Evolutionary conservation across 257 asterid genomes (phyloP), one percentile per base, ranked within the genome.

Genomic region (Cruciata laevipes): DNA sequence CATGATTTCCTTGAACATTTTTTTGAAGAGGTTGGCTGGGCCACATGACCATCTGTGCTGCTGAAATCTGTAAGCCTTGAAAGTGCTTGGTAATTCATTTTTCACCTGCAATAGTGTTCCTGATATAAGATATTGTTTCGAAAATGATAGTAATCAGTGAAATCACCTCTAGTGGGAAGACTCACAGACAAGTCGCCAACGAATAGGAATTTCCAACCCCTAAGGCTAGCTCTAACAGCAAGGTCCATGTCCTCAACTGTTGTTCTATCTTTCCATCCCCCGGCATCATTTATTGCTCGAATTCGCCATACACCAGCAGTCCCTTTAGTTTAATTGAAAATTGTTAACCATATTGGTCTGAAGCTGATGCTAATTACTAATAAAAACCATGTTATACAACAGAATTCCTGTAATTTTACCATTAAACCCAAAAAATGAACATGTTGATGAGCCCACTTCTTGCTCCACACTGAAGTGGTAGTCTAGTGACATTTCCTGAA

Each of bases 1-100:
- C 71, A 85, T 71, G 78, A 89, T 89, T 70, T 87, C 95, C 72
- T 73, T 76, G 71, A 83, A 70, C 95, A 88, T 89, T 77, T 91
- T 91, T 55, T 89, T 78, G 65, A 88, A 85, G 67, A 91, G 90
- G 80, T 89, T 91, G 61, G 98, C 98, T 60, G 95, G 96, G 52
- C 96, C 96, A 40, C 94, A 87, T 49, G 95, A 89, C 96, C 98
- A 91, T 63, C 96, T 86, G 65, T 88, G 98, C 69, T 91, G 98
- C 83, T 87, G 98, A 72, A 44, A 89, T 72, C 95, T 81, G 61
- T 86, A 91, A 20, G 96, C 96, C 84, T 89, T 89, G 76, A 86
- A 91, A 61, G 89, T 89, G 70, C 98, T 91, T 40, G 96, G 96
- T 23, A 89, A 83, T 79, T 91, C 98, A 77, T 84, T 87, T 84